A percentile compares a stretch with the other conserved stretches of the same genome.
Conservation (phyloP, 495 filamentous ascomycete genomes). For the Tuber calosporum region DNA sequence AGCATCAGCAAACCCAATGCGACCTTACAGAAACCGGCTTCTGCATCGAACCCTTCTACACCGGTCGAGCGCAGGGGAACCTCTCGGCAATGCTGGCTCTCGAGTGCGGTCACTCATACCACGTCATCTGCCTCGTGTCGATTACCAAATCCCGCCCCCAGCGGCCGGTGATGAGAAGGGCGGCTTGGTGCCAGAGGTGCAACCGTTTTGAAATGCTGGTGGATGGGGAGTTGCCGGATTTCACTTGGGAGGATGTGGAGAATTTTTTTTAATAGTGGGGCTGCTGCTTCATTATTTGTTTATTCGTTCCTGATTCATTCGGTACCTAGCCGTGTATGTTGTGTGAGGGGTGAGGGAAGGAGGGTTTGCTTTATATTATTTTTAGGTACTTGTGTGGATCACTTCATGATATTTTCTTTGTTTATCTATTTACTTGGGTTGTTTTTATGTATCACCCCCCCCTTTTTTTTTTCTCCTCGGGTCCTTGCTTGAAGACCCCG, state of each 20-base stretch:
- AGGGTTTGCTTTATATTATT: background rate
- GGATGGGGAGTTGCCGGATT: background rate
- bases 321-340: background rate
- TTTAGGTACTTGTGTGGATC: background rate
- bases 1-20: slow-evolving; percentile 9
- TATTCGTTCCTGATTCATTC: background rate
- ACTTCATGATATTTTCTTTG: background rate
- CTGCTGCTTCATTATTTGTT: background rate
- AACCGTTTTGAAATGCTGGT: background rate
- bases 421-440: background rate
- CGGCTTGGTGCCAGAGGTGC: background rate
- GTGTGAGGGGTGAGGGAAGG: background rate
- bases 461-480: background rate
- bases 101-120: background rate
- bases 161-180: background rate
- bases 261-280: background rate
- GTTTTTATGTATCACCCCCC: background rate
- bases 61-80: background rate
- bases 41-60: background rate
- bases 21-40: background rate
- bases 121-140: background rate
- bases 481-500: background rate
- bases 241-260: background rate
- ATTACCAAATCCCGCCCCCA: background rate
- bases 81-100: background rate